Percentiles rank a stretch among this genome's conserved stretches.
phyloP scores from a whole-genome alignment of 2,329 filamentous ascomycete genomes.

The Pseudonectria foliicola region DNA sequence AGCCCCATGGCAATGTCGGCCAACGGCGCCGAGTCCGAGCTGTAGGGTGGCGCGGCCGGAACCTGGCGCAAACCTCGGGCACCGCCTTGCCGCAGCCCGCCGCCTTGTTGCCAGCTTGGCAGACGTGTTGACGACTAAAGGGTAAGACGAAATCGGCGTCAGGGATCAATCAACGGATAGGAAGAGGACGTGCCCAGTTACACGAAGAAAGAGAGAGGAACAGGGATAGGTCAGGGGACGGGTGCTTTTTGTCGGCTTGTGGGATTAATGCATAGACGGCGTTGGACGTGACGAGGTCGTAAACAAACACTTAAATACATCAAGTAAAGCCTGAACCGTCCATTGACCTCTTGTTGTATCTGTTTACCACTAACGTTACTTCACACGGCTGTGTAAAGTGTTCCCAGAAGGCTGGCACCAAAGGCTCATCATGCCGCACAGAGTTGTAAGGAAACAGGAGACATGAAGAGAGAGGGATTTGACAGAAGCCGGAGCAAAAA shows the following conservation, averaged over 20 bases:
- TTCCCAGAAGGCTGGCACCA: too few species aligned
- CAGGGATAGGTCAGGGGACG: conserved; percentile 5
- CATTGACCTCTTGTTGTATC: too few species aligned
- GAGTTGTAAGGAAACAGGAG: too few species aligned
- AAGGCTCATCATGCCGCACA: too few species aligned
- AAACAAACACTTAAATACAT: conserved; percentile 9
- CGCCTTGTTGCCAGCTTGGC: conserved; percentile 1
- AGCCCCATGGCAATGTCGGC: conserved; percentile 51
- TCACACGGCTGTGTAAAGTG: too few species aligned
- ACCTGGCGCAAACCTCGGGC: conserved; percentile 1
- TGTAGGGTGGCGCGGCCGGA: conserved; percentile 28
- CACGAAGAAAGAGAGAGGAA: neutral
- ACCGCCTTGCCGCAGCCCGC: conserved; percentile 1
- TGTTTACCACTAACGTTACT: too few species aligned
- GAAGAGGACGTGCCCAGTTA: conserved; percentile 2
- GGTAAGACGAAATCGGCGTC: neutral
- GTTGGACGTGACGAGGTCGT: conserved; percentile 24
- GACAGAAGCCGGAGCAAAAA: too few species aligned
- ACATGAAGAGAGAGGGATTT: too few species aligned
- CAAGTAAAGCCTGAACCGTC: too few species aligned
- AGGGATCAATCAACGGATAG: conserved; percentile 3
- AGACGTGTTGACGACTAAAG: neutral
- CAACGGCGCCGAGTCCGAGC: conserved; percentile 51
- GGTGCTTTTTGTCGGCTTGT: conserved; percentile 15
- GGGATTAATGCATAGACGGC: conserved; percentile 28